Percentiles rank a stretch among this genome's conserved stretches.
Conservation (phyloP, 2,329 filamentous ascomycete genomes). For the Aspergillus ibericus region DNA sequence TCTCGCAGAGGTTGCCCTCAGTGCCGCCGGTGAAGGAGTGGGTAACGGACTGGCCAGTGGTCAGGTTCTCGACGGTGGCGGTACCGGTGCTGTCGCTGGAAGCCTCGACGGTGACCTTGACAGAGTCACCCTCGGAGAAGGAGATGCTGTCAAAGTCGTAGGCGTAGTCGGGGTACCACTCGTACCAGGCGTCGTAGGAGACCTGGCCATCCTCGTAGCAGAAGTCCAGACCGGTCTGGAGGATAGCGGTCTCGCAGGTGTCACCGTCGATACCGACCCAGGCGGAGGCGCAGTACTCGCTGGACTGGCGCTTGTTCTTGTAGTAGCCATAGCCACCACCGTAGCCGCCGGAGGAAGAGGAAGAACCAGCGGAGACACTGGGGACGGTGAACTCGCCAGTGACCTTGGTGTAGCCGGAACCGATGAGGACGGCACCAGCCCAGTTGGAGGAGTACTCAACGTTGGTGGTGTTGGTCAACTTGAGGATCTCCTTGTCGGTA, state of each 20-base stretch:
- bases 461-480: constrained; percentile 40
- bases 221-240: constrained; percentile 60
- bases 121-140: constrained; percentile 45
- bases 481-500: constrained; percentile 26
- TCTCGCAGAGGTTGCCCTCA: constrained; percentile 49
- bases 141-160: constrained; percentile 52
- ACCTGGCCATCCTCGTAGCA: constrained; percentile 43
- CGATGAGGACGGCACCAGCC: constrained; percentile 58
- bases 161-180: constrained; percentile 60
- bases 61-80: constrained; percentile 51
- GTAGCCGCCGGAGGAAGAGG: constrained; percentile 36
- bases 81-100: constrained; percentile 44
- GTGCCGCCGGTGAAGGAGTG: constrained; percentile 51
- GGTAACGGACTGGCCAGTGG: constrained; percentile 51
- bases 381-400: constrained; percentile 56
- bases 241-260: constrained; percentile 53
- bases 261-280: constrained; percentile 65
- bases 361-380: constrained; percentile 34
- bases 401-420: constrained; percentile 53
- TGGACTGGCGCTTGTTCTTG: constrained; percentile 5
- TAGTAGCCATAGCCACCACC: not conserved
- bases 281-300: constrained; percentile 50
- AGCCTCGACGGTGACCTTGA: constrained; percentile 45
- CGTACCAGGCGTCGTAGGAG: constrained; percentile 58
- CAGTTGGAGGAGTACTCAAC: constrained; percentile 57